Evolutionary conservation across 2,329 filamentous ascomycete genomes (phyloP), one percentile per base, ranked within the genome.

Genomic region (Epichloe sp.): DNA sequence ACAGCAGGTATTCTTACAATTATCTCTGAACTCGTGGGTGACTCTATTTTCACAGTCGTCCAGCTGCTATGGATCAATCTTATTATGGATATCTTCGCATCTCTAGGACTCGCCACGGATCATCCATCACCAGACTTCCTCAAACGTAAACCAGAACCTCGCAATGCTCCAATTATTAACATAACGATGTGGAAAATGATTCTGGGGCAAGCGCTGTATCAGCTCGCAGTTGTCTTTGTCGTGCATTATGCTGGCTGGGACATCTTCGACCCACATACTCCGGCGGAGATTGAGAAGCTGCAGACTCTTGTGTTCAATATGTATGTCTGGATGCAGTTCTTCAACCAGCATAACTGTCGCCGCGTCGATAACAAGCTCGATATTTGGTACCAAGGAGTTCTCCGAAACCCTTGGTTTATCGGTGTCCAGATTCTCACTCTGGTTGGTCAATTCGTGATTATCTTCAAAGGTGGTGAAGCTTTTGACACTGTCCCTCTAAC

Each of bases 161-260:
- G 88, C 62, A 83, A 79, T 34, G 83, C 84, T 6, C 76, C 84
- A 1, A 72, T 91, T 5, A 86, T 91, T 58, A 87, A 78, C 3
- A 70, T 83, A 44, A 82, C 79, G 41, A 91, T 91, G 86, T 86
- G 85, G 83, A 93, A 93, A 71, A 93, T 90, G 86, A 90, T 93
- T 53, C 78, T 89, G 50, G 86, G 86, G 0, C 85, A 93, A 63
- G 77, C 84, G 7, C 79, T 90, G 55, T 89, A 85, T 64, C 85
- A 93, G 64, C 77, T 91, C 0, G 74, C 55, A 7, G 70, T 80
- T 10, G 76, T 78, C 1, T 75, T 82, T 48, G 66, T 76, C 0
- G 68, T 83, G 0, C 75, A 86, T 63, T 85, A 84, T 53, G 78
- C 74, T 1, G 82, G 79, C 1, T 68, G 68, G 49, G 62, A 68